A percentile compares a stretch with the other conserved stretches of the same genome.
phyloP scores from a whole-genome alignment of 2,329 filamentous ascomycete genomes.

The Colletotrichum liaoningense region DNA sequence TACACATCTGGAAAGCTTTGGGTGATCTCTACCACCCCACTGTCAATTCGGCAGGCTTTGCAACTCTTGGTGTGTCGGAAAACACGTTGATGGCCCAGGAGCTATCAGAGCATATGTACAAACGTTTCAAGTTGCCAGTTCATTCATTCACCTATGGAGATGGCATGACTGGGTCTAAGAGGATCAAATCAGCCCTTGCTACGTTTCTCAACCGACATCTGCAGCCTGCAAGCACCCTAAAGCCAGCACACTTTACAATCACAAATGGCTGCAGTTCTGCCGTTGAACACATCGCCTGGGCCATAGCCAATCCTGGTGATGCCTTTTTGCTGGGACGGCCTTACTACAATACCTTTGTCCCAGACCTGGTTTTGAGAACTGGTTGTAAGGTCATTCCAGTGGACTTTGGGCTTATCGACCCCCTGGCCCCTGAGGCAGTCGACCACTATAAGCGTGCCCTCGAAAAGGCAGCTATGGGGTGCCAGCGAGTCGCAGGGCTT shows the following conservation, averaged over 20 bases:
- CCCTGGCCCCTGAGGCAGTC: background rate
- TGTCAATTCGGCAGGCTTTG: conserved; percentile 55
- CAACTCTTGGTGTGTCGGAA: conserved; percentile 63
- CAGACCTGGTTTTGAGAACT: conserved; percentile 55
- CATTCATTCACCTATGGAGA: conserved; percentile 54
- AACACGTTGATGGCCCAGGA: conserved; percentile 61
- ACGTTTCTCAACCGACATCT: conserved; percentile 50
- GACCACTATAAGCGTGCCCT: conserved; percentile 60
- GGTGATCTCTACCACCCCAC: conserved; percentile 53
- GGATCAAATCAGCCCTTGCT: conserved; percentile 44
- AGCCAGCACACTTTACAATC: conserved; percentile 47
- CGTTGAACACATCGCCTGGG: conserved; percentile 53
- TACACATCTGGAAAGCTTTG: no score
- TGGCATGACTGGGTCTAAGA: conserved; percentile 49
- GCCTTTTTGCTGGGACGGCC: conserved; percentile 53
- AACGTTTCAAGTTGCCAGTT: conserved; percentile 40
- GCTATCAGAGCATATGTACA: conserved; percentile 50
- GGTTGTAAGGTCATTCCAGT: conserved; percentile 40
- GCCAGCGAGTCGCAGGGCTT: background rate
- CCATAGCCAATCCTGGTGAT: conserved; percentile 51
- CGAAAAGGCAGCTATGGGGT: background rate
- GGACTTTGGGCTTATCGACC: background rate
- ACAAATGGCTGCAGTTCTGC: conserved; percentile 54
- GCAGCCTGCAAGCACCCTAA: conserved; percentile 41
- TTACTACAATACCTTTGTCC: conserved; percentile 60